Evolutionary conservation across 306 rosid species (phyloP).

Genomic region (Lotus japonicus): DNA sequence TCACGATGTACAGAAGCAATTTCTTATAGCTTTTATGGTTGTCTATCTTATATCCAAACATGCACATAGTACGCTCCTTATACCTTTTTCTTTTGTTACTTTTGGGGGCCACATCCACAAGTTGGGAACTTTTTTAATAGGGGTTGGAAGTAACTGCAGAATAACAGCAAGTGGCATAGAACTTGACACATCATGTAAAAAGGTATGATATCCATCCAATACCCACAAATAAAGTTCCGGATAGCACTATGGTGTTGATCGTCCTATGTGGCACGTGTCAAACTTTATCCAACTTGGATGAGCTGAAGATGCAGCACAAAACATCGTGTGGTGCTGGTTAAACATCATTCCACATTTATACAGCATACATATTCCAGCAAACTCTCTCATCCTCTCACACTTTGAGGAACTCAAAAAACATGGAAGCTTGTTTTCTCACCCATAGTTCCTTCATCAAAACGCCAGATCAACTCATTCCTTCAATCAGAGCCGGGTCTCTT

Average conservation of each 20-base stretch:
- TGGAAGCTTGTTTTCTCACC: slow-evolving; percentile 75
- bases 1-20: too few species aligned
- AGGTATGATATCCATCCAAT: not conserved
- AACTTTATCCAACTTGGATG: slow-evolving; percentile 46
- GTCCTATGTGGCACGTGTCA: slow-evolving; percentile 31
- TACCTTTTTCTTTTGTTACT: too few species aligned
- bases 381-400: not conserved
- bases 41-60: too few species aligned
- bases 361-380: not conserved
- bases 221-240: slow-evolving; percentile 15
- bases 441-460: slow-evolving; percentile 50
- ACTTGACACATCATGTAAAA: slow-evolving; percentile 26
- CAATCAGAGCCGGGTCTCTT: slow-evolving; percentile 12
- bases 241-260: slow-evolving; percentile 16
- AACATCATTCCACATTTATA: slow-evolving; percentile 20
- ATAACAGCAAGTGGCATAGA: slow-evolving; percentile 20
- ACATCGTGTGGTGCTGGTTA: slow-evolving; percentile 46
- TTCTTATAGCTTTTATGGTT: too few species aligned
- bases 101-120: not conserved
- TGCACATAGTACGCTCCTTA: too few species aligned
- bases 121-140: not conserved
- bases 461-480: slow-evolving; percentile 27
- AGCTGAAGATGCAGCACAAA: slow-evolving; percentile 35
- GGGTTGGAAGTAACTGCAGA: not conserved
- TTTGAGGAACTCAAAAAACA: slow-evolving; percentile 11